phyloP scores from a whole-genome alignment of 2,329 filamentous ascomycete species.

The Cucurbitaria berberidis region DNA sequence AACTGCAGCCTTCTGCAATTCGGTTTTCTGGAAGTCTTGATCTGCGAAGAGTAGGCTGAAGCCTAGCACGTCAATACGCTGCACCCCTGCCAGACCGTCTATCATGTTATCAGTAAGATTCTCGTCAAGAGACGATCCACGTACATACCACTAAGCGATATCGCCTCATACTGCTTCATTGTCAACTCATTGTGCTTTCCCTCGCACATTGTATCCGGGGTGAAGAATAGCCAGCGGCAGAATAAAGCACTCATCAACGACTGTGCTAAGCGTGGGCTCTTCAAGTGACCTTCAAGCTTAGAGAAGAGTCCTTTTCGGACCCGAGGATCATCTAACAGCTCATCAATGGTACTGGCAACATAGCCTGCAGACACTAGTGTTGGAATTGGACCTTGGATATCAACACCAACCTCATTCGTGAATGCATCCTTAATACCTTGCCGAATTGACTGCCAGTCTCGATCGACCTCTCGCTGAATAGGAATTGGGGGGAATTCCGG shows the following conservation, averaged over 20 bases:
- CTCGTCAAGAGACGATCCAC: not conserved
- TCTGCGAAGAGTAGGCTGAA: slow-evolving; percentile 12
- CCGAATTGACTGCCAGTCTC: not conserved
- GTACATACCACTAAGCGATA: slow-evolving; percentile 5
- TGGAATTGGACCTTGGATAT: too few relatives aligned
- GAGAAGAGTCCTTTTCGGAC: not conserved
- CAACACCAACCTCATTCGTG: not conserved
- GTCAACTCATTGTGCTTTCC: not conserved
- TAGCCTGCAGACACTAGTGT: not conserved
- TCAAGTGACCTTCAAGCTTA: not conserved
- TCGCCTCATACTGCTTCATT: slow-evolving; percentile 2
- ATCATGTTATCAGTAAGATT: not conserved
- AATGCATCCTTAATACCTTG: not conserved
- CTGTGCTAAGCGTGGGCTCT: slow-evolving; percentile 11
- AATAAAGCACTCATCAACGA: slow-evolving; percentile 14
- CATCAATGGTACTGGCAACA: not conserved
- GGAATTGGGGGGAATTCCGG: not conserved
- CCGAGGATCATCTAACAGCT: not conserved
- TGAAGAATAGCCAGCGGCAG: slow-evolving; percentile 12
- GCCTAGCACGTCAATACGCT: slow-evolving; percentile 7
- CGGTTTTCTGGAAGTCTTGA: not conserved
- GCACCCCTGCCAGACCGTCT: slow-evolving; percentile 5
- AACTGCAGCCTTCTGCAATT: not conserved
- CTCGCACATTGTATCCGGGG: slow-evolving; percentile 9
- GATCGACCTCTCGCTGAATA: not conserved